Evolutionary conservation across 352 stramenopile genomes (phyloP).

Genomic region (Blastocystis sp.): DNA sequence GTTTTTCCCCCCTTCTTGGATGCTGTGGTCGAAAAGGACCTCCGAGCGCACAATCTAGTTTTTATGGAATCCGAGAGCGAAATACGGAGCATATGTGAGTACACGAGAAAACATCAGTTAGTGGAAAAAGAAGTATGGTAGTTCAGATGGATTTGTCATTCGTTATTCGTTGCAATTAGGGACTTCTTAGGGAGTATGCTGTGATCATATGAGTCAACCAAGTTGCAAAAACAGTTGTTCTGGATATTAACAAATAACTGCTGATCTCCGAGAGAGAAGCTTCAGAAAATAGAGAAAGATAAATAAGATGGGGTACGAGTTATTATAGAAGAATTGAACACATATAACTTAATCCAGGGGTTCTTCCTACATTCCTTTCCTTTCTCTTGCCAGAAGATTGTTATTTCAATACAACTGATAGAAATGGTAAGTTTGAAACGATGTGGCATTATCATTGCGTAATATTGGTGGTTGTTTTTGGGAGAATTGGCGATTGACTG

Average conservation of each 20-base stretch:
- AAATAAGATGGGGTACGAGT: not conserved
- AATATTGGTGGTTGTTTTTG: not conserved
- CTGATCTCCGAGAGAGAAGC: too few relatives aligned
- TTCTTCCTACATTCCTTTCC: not conserved
- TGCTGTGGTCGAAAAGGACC: not conserved
- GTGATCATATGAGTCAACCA: not conserved
- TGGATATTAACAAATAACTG: not conserved
- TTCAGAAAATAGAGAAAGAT: too few relatives aligned
- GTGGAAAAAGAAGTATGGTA: not conserved
- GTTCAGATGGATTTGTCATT: too few relatives aligned
- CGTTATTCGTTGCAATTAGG: too few relatives aligned
- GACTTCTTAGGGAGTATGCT: not conserved
- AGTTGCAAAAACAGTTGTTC: not conserved
- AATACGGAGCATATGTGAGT: not conserved
- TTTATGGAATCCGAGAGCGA: not conserved
- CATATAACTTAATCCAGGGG: not conserved
- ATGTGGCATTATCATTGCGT: not conserved
- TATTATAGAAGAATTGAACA: not conserved
- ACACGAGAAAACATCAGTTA: slow-evolving; percentile 8
- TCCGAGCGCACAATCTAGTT: not conserved
- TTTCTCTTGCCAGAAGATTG: slow-evolving; percentile 44
- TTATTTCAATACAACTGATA: slow-evolving; percentile 16
- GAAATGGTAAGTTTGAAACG: slow-evolving; percentile 29
- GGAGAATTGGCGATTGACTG: not conserved
- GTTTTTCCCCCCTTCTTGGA: not conserved